Evolutionary conservation across 225 moss, liverwort and hornwort species (phyloP), one percentile per base, ranked within the genome.

Genomic region (Marchantia paleacea): DNA sequence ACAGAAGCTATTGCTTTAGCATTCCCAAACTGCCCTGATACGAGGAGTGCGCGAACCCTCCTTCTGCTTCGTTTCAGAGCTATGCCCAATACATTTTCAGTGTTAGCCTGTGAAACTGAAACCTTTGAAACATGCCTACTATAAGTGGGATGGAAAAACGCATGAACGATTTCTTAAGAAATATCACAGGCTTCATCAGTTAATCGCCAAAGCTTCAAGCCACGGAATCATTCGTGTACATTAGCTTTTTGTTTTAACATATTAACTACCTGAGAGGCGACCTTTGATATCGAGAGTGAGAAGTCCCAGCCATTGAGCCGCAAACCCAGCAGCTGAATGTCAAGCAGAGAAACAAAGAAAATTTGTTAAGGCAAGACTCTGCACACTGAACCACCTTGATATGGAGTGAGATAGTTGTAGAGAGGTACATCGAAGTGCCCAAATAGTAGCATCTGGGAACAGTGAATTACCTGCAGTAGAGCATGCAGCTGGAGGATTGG

Each of bases 221-320:
- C 39, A 39, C 2, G 39, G 2, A 39, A 39, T 39, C 39, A 5
- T 39, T 39, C 5, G 39, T 0, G 10, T 26, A 12, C 66, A 13
- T 3, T 13, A 61, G 66, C 26, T 66, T 29, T 7, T 10, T 66
- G 10, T 18, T 70, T 70, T 7, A 2, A 70, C 20, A 53, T 3
- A 50, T 28, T 72, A 20, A 47, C 51, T 70, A 89, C 89, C 89
- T 82, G 80, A 82, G 0, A 89, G 78, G 11, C 89, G 86, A 79
- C 86, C 89, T 62, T 86, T 78, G 60, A 84, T 80, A 73, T 89
- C 89, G 18, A 86, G 84, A 15, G 57, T 82, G 49, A 89, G 84
- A n/a, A 89, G 86, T 48, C 84, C 82, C 82, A 89, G 69, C 86
- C 86, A 89, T 22, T 77, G 86, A 28, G 80, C 85, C 7, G 89